Evolutionary conservation across 352 stramenopile genomes (phyloP), one percentile per base, ranked within the genome.

Genomic region (Globisporangium acanthophoron): DNA sequence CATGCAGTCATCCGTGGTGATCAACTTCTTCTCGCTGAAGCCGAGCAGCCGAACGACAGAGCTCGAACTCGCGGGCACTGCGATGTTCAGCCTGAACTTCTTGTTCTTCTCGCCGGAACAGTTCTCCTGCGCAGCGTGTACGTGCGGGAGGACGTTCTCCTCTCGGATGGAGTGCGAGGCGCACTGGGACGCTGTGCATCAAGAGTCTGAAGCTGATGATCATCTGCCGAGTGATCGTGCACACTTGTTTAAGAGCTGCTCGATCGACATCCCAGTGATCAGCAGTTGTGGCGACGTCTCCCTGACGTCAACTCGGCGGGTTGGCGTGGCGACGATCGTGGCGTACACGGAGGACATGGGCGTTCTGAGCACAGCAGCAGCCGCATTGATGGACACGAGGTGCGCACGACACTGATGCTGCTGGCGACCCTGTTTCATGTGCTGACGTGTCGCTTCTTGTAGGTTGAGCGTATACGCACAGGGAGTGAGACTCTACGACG

Each of bases 51-150:
- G 43, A 3, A 45, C 37, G 13, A 15, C 43, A 41, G 21, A 21
- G 8, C 29, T 16, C 16, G 35, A 11, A 18, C 5, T 56, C 0
- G 59, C 80, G 3, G 80, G 73, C 20, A 76, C 50, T 39, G 67
- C 73, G 6, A 56, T 80, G 12, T 92, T 92, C 64, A 90, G 74
- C 54, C 63, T 92, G n/a, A 88, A 80, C 55, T 92, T 87, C 41
- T 47, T 92, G 15, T 90, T 71, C 55, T 88, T 80, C 37, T 89
- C 81, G 1, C 66, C 85, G 54, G 65, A 84, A 27, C 61, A 46
- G 1, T 78, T 73, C 52, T 74, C 62, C 49, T 91, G 81, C 35
- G 57, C 75, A 4, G 58, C 69, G 24, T 11, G 62, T 1, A 47
- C 60, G 0, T 90, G 80, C 49, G 58, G 64, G 0, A 46, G 60